These are phyloP conservation scores for Isoetes engelmannii DNA, from an alignment of 83 land plant species.

Conservation along the genomic window DNA sequence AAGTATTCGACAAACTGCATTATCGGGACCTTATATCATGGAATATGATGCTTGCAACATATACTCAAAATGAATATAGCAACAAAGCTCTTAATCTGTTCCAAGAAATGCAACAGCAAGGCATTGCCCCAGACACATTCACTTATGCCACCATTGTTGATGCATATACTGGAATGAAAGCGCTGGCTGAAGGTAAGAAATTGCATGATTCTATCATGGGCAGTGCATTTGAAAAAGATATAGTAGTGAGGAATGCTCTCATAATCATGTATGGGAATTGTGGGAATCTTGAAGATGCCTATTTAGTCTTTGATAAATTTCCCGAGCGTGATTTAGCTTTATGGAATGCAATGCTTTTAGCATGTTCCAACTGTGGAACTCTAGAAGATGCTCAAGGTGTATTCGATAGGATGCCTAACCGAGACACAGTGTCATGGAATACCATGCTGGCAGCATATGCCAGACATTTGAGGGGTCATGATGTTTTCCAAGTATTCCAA, in stretches of 20 bases:
- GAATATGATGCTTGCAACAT: slow-evolving; percentile 37
- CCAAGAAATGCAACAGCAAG: slow-evolving; percentile 27
- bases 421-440: slow-evolving; percentile 14
- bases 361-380: slow-evolving; percentile 31
- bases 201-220: slow-evolving; percentile 17
- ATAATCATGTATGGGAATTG: slow-evolving; percentile 45
- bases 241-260: slow-evolving; percentile 24
- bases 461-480: too few relatives aligned
- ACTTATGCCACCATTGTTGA: slow-evolving; percentile 33
- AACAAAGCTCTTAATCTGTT: slow-evolving; percentile 36
- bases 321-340: slow-evolving; percentile 31
- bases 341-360: slow-evolving; percentile 40
- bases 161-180: slow-evolving; percentile 35
- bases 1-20: slow-evolving; percentile 26
- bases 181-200: slow-evolving; percentile 34
- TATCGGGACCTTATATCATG: slow-evolving; percentile 36
- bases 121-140: slow-evolving; percentile 25
- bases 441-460: slow-evolving; percentile 3
- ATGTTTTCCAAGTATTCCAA: neutral
- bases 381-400: slow-evolving; percentile 18
- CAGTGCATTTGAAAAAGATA: slow-evolving; percentile 15
- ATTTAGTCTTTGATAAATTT: slow-evolving; percentile 29
- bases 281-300: slow-evolving; percentile 32
- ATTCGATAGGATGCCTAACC: slow-evolving; percentile 26
- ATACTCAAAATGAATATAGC: slow-evolving; percentile 27